Percentiles rank a stretch among this genome's conserved stretches.
These are phyloP conservation scores for Coprinopsis marcescibilis DNA, from an alignment of 768 basidiomycete species.

Conservation along the genomic window DNA sequence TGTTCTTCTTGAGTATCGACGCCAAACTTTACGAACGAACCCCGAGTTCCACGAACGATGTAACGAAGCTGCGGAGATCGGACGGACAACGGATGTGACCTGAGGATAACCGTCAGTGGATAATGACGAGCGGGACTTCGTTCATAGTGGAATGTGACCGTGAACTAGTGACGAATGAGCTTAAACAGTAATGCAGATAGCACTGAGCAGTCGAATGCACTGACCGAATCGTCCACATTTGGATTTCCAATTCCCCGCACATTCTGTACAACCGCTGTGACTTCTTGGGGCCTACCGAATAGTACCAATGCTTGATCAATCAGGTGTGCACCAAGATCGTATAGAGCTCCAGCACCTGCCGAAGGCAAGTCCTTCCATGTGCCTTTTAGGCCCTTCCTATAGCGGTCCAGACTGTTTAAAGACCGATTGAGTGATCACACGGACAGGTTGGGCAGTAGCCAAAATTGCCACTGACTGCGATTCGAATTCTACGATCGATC, in stretches of 20 bases:
- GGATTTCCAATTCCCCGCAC: conserved; percentile 58
- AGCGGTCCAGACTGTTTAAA: conserved; percentile 62
- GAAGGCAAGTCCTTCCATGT: conserved; percentile 75
- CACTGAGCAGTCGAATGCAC: conserved; percentile 16
- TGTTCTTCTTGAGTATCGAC: conserved; percentile 78
- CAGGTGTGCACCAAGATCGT: conserved; percentile 76
- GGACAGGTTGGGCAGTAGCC: too few relatives aligned
- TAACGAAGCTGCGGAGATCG: conserved; percentile 64
- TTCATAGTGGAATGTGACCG: conserved; percentile 47
- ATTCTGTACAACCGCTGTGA: conserved; percentile 71
- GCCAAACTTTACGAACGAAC: conserved; percentile 70
- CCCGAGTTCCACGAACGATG: conserved; percentile 63
- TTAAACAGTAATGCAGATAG: neutral
- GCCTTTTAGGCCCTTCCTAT: conserved; percentile 55
- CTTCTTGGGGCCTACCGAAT: conserved; percentile 65
- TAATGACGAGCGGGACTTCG: conserved; percentile 33
- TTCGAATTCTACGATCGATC: conserved; percentile 64
- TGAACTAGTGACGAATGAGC: conserved; percentile 35
- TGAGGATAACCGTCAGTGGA: conserved; percentile 62
- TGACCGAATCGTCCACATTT: conserved; percentile 61
- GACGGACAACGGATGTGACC: conserved; percentile 66
- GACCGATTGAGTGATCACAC: neutral
- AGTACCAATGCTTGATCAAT: conserved; percentile 73
- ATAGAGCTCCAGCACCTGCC: conserved; percentile 61
- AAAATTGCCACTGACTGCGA: conserved; percentile 44